Percentiles rank a stretch among this genome's conserved stretches.
phyloP scores from a whole-genome alignment of 305 asterid species.

The Fraxinus xanthoxyloides region DNA sequence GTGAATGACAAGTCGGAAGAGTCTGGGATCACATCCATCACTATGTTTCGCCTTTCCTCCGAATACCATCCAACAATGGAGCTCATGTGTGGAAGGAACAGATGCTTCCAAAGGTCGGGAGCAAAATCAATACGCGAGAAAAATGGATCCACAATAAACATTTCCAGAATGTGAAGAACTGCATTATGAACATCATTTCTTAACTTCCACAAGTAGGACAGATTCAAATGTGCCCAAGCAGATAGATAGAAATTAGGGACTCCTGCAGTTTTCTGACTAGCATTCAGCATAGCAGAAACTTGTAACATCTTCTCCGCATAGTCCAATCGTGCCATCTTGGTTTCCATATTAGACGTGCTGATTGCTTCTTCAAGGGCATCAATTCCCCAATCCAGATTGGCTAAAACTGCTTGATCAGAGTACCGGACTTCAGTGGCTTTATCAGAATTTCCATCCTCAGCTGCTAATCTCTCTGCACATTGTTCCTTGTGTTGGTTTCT shows the following conservation, averaged over 20 bases:
- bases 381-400: slow-evolving; percentile 87
- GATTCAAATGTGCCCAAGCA: slow-evolving; percentile 81
- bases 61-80: slow-evolving; percentile 80
- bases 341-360: slow-evolving; percentile 57
- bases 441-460: slow-evolving; percentile 49
- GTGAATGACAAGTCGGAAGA: slow-evolving; percentile 64
- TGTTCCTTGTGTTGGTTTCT: slow-evolving; percentile 64
- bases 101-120: slow-evolving; percentile 73
- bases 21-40: slow-evolving; percentile 78
- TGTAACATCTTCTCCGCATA: slow-evolving; percentile 83
- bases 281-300: slow-evolving; percentile 71
- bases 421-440: slow-evolving; percentile 48
- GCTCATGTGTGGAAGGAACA: slow-evolving; percentile 79
- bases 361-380: slow-evolving; percentile 89
- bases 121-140: slow-evolving; percentile 81
- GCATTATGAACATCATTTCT: slow-evolving; percentile 40
- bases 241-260: slow-evolving; percentile 80
- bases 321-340: slow-evolving; percentile 74
- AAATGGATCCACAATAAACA: slow-evolving; percentile 72
- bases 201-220: slow-evolving; percentile 61
- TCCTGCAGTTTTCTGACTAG: slow-evolving; percentile 65
- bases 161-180: slow-evolving; percentile 59
- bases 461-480: slow-evolving; percentile 82
- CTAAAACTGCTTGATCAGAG: slow-evolving; percentile 85
- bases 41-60: slow-evolving; percentile 57